Base-by-base conservation (phyloP, 1,284 basidiomycete species). In the Melampsora americana region DNA sequence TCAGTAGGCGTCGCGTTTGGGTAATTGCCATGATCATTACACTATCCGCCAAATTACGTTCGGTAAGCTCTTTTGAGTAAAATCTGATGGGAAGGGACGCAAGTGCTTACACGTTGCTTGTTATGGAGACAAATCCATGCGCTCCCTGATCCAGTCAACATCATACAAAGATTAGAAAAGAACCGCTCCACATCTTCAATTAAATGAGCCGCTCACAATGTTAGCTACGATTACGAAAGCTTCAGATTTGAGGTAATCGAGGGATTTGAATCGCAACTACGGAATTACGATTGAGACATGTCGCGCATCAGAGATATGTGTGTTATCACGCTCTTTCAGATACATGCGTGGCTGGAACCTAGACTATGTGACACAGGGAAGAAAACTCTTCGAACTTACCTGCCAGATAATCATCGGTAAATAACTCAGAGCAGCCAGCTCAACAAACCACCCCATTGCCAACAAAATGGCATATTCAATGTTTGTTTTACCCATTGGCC, bases 71-170 rank as follows among this genome's bases (percentile, higher is more conserved):
- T 9, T 42, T 12, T 11, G 6, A 42, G 39, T 42, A 11, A 42
- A n/a, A 42, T 11, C 39, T 42, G 6, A 11, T 42, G 1, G 1
- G 39, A 42, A 42, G 39, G 12, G 39, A 42, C 6, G 39, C 5
- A 11, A 42, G 39, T 42, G 39, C 39, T 56, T 28, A 56, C 53
- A 56, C n/a, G 53, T 56, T 56, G 53, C 53, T 56, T 56, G 53
- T 56, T 56, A 56, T n/a, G n/a, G 53, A 56, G 28, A 56, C 53
- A 56, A 56, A 56, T 56, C 53, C 53, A 56, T 56, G 53, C 53
- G 53, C 53, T 28, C 53, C 53, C 53, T 56, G 28, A 56, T n/a
- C 5, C n/a, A 9, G 0, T 56, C 53, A 56, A 56, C 9, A 56
- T 56, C n/a, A 42, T 6, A 12, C 39, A 42, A 5, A 23, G 53